phyloP scores from a whole-genome alignment of 1,284 basidiomycete genomes.

The Trametes hirsuta region DNA sequence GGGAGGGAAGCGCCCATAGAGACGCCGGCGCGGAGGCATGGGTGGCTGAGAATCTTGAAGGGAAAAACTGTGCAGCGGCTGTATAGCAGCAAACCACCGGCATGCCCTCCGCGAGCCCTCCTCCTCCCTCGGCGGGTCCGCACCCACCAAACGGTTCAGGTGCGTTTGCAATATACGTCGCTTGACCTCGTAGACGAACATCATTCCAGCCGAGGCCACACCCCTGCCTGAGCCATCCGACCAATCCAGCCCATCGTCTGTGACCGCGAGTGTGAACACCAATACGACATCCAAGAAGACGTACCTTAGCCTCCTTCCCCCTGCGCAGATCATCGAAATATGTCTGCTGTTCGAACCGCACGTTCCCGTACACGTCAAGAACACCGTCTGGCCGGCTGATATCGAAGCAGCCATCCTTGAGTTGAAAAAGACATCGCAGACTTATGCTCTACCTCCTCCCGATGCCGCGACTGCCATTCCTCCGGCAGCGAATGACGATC shows the following conservation, averaged over 20 bases:
- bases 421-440: slow-evolving; percentile 43
- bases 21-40: not conserved
- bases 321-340: slow-evolving; percentile 73
- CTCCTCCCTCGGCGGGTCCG: slow-evolving; percentile 13
- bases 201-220: slow-evolving; percentile 9
- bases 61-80: slow-evolving; percentile 39
- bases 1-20: not conserved
- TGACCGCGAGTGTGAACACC: slow-evolving; percentile 1
- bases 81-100: slow-evolving; percentile 31
- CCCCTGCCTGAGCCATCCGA: not conserved
- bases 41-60: slow-evolving; percentile 41
- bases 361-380: slow-evolving; percentile 60
- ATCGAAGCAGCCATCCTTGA: slow-evolving; percentile 62
- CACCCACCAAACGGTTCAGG: slow-evolving; percentile 18
- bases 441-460: slow-evolving; percentile 9
- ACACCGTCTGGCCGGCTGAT: slow-evolving; percentile 69
- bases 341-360: slow-evolving; percentile 72
- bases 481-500: not conserved
- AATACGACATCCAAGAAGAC: slow-evolving; percentile 48
- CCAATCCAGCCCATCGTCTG: not conserved
- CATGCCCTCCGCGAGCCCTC: slow-evolving; percentile 25
- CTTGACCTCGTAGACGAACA: not conserved
- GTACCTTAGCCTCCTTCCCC: slow-evolving; percentile 67
- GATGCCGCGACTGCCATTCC: not conserved
- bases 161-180: slow-evolving; percentile 8